A percentile compares a stretch with the other conserved stretches of the same genome.
Evolutionary conservation across 2,329 filamentous ascomycete genomes (phyloP).

Genomic region (Aureobasidium melanogenum): DNA sequence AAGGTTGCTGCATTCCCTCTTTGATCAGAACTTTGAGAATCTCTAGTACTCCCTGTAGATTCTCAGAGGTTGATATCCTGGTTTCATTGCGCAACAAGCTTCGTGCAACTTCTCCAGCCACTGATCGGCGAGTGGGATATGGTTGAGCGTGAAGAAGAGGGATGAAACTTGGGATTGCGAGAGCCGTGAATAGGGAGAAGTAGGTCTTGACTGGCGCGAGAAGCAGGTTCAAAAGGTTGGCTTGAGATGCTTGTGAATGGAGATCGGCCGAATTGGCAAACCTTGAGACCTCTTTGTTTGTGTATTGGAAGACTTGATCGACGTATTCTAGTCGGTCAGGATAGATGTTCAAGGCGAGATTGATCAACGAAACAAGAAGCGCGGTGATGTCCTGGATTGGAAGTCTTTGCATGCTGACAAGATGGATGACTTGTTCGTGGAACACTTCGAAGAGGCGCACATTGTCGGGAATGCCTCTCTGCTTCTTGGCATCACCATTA

Average conservation of each 20-base stretch:
- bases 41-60: constrained; percentile 82
- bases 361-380: constrained; percentile 83
- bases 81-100: constrained; percentile 77
- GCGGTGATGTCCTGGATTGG: constrained; percentile 93
- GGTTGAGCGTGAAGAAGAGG: constrained; percentile 85
- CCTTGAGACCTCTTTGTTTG: constrained; percentile 75
- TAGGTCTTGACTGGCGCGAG: constrained; percentile 85
- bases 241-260: constrained; percentile 78
- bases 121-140: constrained; percentile 81
- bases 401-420: constrained; percentile 83
- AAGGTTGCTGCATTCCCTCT: constrained; percentile 72
- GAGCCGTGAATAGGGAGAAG: constrained; percentile 87
- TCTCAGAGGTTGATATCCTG: constrained; percentile 63
- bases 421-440: constrained; percentile 87
- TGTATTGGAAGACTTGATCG: constrained; percentile 86
- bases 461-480: constrained; percentile 57
- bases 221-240: constrained; percentile 81
- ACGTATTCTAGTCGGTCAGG: constrained; percentile 88
- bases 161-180: constrained; percentile 85
- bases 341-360: constrained; percentile 92
- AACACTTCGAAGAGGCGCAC: constrained; percentile 95
- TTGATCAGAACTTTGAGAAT: constrained; percentile 86
- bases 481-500: constrained; percentile 37
- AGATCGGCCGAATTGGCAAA: constrained; percentile 93
- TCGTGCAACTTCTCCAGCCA: constrained; percentile 80